Conservation (phyloP, 2,329 filamentous ascomycete species). For the Arthroderma sp. region DNA sequence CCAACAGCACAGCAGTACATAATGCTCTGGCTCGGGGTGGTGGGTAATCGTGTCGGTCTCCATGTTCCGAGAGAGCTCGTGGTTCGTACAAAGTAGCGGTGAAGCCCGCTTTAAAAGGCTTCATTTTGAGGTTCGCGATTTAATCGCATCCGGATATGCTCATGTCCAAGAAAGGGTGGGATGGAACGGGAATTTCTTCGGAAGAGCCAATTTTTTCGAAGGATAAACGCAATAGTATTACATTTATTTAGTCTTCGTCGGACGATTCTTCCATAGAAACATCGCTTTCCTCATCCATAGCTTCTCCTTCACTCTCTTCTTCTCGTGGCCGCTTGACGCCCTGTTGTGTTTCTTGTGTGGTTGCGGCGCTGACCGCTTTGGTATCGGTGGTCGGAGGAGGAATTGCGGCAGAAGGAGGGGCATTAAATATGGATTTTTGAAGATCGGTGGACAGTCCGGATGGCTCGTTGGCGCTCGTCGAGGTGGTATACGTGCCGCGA, state of each 20-base stretch:
- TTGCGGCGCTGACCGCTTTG: conserved; percentile 30
- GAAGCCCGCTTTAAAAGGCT: no score
- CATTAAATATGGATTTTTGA: conserved; percentile 70
- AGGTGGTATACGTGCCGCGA: conserved; percentile 74
- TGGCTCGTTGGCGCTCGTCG: conserved; percentile 35
- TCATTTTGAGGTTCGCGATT: no score
- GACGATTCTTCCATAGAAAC: conserved; percentile 58
- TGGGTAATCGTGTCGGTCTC: conserved; percentile 68
- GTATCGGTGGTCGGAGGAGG: conserved; percentile 36
- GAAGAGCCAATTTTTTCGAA: no score
- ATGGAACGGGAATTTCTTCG: no score
- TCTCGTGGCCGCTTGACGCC: conserved; percentile 57
- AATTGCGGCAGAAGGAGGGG: conserved; percentile 33
- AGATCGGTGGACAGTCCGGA: conserved; percentile 56
- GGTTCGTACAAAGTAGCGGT: background rate
- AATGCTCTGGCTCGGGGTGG: conserved; percentile 75
- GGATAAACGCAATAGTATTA: background rate
- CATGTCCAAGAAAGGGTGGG: no score
- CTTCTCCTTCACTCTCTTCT: conserved; percentile 43
- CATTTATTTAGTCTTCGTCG: conserved; percentile 49
- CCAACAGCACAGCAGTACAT: conserved; percentile 53
- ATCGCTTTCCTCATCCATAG: conserved; percentile 54
- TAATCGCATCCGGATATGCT: no score
- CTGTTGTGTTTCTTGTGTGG: conserved; percentile 44
- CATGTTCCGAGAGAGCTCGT: conserved; percentile 58